Evolutionary conservation across 1,284 basidiomycete species (phyloP).

Genomic region (Irpex sp.): DNA sequence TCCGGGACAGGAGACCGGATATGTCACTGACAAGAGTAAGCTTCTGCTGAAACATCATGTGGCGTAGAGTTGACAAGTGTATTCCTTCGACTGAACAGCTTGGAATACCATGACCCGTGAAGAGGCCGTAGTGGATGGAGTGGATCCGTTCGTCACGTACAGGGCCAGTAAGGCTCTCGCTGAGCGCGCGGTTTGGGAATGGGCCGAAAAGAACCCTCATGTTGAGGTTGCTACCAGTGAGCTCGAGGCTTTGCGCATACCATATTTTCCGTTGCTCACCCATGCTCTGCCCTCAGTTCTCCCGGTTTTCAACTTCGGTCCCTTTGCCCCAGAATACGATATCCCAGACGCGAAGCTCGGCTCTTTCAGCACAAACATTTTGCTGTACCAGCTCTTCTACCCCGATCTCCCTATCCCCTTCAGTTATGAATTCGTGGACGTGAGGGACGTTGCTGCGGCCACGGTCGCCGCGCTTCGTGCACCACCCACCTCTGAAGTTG

Average conservation of each 20-base stretch:
- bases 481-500: slow-evolving; percentile 10
- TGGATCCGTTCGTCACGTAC: slow-evolving; percentile 12
- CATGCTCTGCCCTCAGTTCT: slow-evolving; percentile 10
- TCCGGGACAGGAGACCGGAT: too few species aligned
- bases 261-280: neutral
- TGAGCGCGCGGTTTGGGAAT: slow-evolving; percentile 20
- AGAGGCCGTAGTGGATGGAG: slow-evolving; percentile 9
- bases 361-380: slow-evolving; percentile 12
- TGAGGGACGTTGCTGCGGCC: slow-evolving; percentile 16
- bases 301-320: slow-evolving; percentile 14
- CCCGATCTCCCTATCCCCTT: slow-evolving; percentile 2
- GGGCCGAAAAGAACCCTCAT: slow-evolving; percentile 17
- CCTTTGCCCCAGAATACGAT: slow-evolving; percentile 12
- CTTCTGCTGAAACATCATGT: neutral
- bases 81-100: slow-evolving; percentile 2
- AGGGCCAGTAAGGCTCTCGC: slow-evolving; percentile 17
- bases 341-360: neutral
- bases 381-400: slow-evolving; percentile 10
- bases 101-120: slow-evolving; percentile 19
- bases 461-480: slow-evolving; percentile 11
- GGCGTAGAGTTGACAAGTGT: neutral
- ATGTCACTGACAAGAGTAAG: neutral
- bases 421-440: slow-evolving; percentile 12
- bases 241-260: neutral
- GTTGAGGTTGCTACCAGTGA: slow-evolving; percentile 18